phyloP scores from a whole-genome alignment of 768 basidiomycete species.

The Guyanaporus albipodus region DNA sequence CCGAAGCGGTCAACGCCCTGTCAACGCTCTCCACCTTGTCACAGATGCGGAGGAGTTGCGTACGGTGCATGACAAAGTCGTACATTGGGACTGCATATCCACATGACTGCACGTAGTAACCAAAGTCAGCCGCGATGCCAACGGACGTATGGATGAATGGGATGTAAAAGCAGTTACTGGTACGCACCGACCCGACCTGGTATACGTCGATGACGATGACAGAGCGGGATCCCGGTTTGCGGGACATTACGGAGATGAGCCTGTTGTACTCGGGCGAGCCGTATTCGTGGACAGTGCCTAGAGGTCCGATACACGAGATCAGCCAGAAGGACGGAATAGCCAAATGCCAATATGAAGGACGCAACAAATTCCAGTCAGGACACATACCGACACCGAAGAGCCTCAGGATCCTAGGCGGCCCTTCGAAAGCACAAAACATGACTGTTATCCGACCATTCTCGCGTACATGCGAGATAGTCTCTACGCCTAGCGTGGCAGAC shows the following conservation, averaged over 20 bases:
- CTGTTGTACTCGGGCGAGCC: conserved; percentile 57
- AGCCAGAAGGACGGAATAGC: no score
- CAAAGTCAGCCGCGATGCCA: background rate
- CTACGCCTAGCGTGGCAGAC: conserved; percentile 38
- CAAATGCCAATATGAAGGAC: background rate
- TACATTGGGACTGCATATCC: conserved; percentile 63
- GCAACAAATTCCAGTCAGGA: background rate
- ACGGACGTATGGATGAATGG: no score
- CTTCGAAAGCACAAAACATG: conserved; percentile 59
- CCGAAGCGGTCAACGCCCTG: conserved; percentile 16
- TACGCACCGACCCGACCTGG: conserved; percentile 49
- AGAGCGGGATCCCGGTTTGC: conserved; percentile 57
- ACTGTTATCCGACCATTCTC: conserved; percentile 65
- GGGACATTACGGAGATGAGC: conserved; percentile 43
- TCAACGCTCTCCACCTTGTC: conserved; percentile 42
- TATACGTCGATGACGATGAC: conserved; percentile 58
- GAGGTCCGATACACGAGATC: no score
- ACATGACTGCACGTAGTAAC: conserved; percentile 46
- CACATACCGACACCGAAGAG: conserved; percentile 54
- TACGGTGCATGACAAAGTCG: conserved; percentile 54
- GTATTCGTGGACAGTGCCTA: conserved; percentile 60
- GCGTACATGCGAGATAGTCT: conserved; percentile 57
- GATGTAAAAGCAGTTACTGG: no score
- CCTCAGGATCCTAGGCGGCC: conserved; percentile 54
- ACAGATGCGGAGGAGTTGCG: conserved; percentile 41